These are phyloP conservation scores for Pascua sp. DNA, from an alignment of 1,284 basidiomycete species.

Conservation along the genomic window DNA sequence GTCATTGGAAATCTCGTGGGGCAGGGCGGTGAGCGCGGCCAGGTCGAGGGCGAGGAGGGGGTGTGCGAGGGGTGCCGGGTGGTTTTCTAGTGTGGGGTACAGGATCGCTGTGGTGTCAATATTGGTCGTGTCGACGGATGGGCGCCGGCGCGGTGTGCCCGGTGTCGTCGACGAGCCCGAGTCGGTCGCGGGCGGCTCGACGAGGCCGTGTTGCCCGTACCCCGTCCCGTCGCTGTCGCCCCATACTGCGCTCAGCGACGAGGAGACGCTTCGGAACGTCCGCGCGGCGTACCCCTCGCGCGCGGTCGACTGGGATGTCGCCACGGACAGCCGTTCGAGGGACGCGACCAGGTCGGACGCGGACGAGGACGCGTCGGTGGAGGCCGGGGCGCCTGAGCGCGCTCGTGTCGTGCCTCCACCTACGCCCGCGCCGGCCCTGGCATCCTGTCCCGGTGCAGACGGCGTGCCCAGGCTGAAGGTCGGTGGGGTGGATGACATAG, in stretches of 20 bases:
- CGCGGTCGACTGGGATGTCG: constrained; percentile 21
- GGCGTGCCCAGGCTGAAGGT: background rate
- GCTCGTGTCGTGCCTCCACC: no score
- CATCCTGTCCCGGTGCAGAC: no score
- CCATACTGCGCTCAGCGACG: background rate
- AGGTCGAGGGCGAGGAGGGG: constrained; percentile 33
- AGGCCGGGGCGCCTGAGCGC: background rate
- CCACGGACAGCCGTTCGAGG: constrained; percentile 19
- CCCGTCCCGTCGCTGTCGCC: background rate
- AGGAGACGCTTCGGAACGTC: constrained; percentile 7
- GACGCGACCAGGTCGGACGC: constrained; percentile 18
- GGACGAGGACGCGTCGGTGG: background rate
- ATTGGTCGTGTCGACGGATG: background rate
- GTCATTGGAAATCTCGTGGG: constrained; percentile 24
- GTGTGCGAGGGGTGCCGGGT: constrained; percentile 12
- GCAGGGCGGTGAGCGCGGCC: constrained; percentile 20
- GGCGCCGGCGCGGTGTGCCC: background rate
- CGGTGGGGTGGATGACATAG: background rate
- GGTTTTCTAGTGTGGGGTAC: constrained; percentile 17
- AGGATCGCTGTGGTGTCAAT: constrained; percentile 11
- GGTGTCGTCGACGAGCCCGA: background rate
- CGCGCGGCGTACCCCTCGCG: constrained; percentile 8
- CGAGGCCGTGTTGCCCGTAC: background rate
- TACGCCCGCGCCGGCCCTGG: no score
- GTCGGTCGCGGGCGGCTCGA: background rate